Evolutionary conservation across 2,329 filamentous ascomycete genomes (phyloP), one percentile per base, ranked within the genome.

Genomic region (Colletotrichum graminicola): DNA sequence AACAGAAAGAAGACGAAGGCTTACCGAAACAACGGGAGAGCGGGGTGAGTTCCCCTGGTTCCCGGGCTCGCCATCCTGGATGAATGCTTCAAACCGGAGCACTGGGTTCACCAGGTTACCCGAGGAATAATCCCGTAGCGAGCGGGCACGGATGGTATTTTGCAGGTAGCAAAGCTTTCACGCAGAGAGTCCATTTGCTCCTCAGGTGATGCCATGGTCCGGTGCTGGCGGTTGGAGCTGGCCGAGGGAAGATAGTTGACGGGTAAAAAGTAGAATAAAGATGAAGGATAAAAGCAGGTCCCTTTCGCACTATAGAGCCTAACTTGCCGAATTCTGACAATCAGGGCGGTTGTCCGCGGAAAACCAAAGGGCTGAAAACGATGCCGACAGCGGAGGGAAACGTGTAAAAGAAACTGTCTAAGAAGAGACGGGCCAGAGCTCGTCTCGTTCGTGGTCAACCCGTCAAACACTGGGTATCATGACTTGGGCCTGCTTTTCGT

Each of bases 21-120:
- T 73, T 64, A 73, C 72, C 52, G 72, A 73, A 21, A 73, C 72
- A 34, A 73, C 69, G 26, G 72, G 70, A 55, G 68, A 71, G 59
- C 68, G 68, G 65, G 68, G 68, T 63, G 65, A 60, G 62, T 66
- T 63, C 52, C 67, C 67, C 67, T 60, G 71, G 29, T 55, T 43
- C 45, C 61, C 62, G 14, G 67, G 65, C 49, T 73, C 65, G 43
- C 72, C 72, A 34, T 73, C 72, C 54, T 73, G 72, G 34, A 73
- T 72, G 41, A 73, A 73, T 21, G 72, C 72, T 51, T 73, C 72
- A 32, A 73, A 72, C 45, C 72, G 70, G 21, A 73, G 62, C 26
- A 73, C 72, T 5, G 72, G 72, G 55, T 73, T 73, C 39, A 62
- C 45, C n/a, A 73, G 66, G 57, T 61, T 73, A 14, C 69, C 70